These are phyloP conservation scores for Saccharomycopsis oosterbeekiorum DNA, from an alignment of 805 yeast species.

Conservation along the genomic window DNA sequence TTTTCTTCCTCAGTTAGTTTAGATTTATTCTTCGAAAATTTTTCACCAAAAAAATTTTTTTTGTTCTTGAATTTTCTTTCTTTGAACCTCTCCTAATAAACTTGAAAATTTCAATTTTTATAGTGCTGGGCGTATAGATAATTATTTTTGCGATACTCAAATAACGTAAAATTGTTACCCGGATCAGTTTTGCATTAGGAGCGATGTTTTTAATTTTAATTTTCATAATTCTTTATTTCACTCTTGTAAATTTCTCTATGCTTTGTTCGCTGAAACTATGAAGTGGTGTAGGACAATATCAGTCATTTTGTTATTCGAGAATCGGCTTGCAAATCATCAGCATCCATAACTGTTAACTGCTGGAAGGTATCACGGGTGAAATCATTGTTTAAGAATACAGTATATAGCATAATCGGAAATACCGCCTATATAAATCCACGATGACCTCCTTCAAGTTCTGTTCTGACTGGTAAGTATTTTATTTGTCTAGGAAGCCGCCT, in stretches of 20 bases:
- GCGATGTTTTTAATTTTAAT: not conserved
- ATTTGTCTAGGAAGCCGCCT: not conserved
- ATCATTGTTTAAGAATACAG: too few relatives aligned
- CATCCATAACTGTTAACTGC: too few relatives aligned
- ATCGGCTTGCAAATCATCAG: too few relatives aligned
- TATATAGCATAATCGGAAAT: too few relatives aligned
- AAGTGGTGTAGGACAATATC: too few relatives aligned
- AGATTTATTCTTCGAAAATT: not conserved
- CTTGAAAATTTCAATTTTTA: not conserved
- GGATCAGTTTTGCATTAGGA: not conserved
- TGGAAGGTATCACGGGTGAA: too few relatives aligned
- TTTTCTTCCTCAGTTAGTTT: not conserved
- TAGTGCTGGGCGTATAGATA: not conserved
- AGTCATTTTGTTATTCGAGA: too few relatives aligned
- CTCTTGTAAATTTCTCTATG: too few relatives aligned
- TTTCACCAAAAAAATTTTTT: not conserved
- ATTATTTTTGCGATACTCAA: too few relatives aligned
- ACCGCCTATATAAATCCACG: too few relatives aligned
- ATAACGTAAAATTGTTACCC: not conserved
- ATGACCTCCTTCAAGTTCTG: slow-evolving; percentile 96
- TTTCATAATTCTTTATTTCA: too few relatives aligned
- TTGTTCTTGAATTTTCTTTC: not conserved
- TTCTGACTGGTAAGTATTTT: slow-evolving; percentile 53
- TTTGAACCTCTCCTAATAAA: not conserved
- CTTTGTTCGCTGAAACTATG: too few relatives aligned